phyloP scores from a whole-genome alignment of 495 filamentous ascomycete species.

The Barbatosphaeria neglecta region DNA sequence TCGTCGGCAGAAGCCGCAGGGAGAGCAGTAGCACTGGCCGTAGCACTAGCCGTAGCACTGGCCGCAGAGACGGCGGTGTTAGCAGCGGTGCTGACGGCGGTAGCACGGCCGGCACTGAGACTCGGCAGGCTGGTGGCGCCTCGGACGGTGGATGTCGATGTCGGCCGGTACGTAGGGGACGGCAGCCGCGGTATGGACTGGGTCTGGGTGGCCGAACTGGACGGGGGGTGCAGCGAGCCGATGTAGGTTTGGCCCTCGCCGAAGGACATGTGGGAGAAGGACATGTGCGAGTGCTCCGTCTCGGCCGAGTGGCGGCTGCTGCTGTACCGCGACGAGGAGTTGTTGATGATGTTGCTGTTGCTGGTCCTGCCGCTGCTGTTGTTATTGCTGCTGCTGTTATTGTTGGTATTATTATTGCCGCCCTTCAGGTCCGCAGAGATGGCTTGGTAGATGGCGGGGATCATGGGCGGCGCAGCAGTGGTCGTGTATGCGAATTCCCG shows the following conservation, averaged over 20 bases:
- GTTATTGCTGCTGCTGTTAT: neutral
- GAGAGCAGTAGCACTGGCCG: neutral
- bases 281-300: constrained; percentile 15
- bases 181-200: constrained; percentile 11
- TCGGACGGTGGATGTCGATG: constrained; percentile 29
- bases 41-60: neutral
- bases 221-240: constrained; percentile 22
- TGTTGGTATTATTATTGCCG: neutral
- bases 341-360: neutral
- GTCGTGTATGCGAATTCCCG: constrained; percentile 12
- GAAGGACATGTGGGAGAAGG: constrained; percentile 27
- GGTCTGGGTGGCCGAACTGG: constrained; percentile 13
- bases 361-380: neutral
- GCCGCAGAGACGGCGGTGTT: too few species aligned
- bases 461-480: constrained; percentile 13
- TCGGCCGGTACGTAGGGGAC: constrained; percentile 13
- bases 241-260: constrained; percentile 26
- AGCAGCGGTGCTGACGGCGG: too few species aligned
- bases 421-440: constrained; percentile 9
- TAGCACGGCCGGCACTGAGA: constrained; percentile 18
- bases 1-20: constrained; percentile 18
- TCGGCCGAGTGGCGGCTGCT: constrained; percentile 23
- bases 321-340: constrained; percentile 11
- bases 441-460: constrained; percentile 14
- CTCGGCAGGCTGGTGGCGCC: constrained; percentile 29